Conservation (phyloP, 1,139 yeast species). For the Pichia sp. region DNA sequence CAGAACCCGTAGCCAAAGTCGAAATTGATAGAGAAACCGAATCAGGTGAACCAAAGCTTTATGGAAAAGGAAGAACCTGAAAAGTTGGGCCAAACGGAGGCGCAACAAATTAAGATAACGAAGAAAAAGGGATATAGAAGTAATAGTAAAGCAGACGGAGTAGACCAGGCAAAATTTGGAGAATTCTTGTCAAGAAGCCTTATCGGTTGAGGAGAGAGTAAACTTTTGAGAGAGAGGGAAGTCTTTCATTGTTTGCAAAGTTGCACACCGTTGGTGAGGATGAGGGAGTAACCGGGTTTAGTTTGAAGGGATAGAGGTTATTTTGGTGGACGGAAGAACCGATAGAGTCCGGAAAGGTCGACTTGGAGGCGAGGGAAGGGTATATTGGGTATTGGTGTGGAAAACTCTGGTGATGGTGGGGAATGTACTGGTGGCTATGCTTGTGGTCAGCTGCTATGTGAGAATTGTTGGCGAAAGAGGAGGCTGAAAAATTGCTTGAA, state of each 20-base stretch:
- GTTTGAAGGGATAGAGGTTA: not conserved
- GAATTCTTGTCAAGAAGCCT: no score
- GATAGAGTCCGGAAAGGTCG: not conserved
- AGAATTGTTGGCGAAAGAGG: not conserved
- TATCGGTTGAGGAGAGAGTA: conserved; percentile 10
- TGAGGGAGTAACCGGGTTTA: not conserved
- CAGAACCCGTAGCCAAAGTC: no score
- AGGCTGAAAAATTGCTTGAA: conserved; percentile 1
- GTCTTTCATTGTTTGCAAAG: not conserved
- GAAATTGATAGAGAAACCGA: no score
- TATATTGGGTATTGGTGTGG: not conserved
- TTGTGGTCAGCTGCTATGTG: not conserved
- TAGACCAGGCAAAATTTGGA: no score
- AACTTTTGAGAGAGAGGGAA: conserved; percentile 13
- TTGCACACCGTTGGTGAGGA: not conserved
- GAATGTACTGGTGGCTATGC: not conserved
- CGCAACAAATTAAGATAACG: no score
- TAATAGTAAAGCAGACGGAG: no score
- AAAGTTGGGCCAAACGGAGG: no score
- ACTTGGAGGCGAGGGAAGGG: not conserved
- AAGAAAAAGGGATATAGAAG: no score
- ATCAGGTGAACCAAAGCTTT: no score
- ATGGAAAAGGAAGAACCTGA: no score
- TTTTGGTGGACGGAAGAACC: not conserved
- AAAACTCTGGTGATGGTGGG: not conserved